Percentiles rank a stretch among this genome's conserved stretches.
Conservation (phyloP, 805 yeast species). For the Kurtzmaniella fragi region DNA sequence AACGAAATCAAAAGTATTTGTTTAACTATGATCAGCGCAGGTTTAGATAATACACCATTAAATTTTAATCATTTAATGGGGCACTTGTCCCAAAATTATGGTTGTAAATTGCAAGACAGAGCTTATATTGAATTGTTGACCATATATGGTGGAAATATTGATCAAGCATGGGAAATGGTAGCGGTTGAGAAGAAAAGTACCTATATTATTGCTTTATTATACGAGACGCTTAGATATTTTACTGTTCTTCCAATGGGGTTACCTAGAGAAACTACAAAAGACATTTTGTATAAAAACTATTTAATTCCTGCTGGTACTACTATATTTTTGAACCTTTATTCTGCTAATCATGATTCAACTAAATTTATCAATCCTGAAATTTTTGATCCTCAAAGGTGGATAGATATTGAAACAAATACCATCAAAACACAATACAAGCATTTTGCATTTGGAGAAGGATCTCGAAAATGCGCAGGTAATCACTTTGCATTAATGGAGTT, state of each 20-base stretch:
- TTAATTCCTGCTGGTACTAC: slow-evolving; percentile 53
- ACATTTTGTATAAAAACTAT: slow-evolving; percentile 33
- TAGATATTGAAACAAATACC: slow-evolving; percentile 21
- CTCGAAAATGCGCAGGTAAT: slow-evolving; percentile 69
- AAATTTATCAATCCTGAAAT: slow-evolving; percentile 39
- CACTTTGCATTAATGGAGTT: slow-evolving; percentile 61
- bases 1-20: slow-evolving; percentile 56
- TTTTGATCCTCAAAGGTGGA: slow-evolving; percentile 53
- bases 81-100: slow-evolving; percentile 43
- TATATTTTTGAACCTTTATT: slow-evolving; percentile 62
- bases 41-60: slow-evolving; percentile 66
- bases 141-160: slow-evolving; percentile 22
- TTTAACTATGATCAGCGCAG: slow-evolving; percentile 75
- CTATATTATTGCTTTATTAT: slow-evolving; percentile 52
- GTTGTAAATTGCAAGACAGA: slow-evolving; percentile 34
- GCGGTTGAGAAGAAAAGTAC: slow-evolving; percentile 31
- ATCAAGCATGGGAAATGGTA: slow-evolving; percentile 30
- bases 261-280: slow-evolving; percentile 56
- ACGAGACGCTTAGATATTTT: slow-evolving; percentile 58
- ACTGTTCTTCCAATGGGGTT: slow-evolving; percentile 64
- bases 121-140: slow-evolving; percentile 40
- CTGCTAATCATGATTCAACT: slow-evolving; percentile 59
- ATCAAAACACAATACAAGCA: slow-evolving; percentile 24
- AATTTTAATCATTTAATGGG: slow-evolving; percentile 59
- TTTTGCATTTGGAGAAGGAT: slow-evolving; percentile 65